Conservation (phyloP, 345 rosid species). For the Pugionium dolabratum region DNA sequence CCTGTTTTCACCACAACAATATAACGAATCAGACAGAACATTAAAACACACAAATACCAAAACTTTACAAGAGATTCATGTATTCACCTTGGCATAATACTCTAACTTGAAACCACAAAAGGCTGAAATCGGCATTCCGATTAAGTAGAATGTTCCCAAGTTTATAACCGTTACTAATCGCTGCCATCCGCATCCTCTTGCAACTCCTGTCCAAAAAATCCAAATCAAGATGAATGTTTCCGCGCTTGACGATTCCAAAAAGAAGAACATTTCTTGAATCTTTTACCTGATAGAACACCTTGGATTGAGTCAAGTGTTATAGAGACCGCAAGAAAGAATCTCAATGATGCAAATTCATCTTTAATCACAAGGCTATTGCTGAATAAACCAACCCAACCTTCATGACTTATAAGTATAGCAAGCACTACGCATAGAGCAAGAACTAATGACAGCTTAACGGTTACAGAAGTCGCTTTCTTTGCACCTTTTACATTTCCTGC, state of each 20-base stretch:
- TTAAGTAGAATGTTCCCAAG: slow-evolving; percentile 51
- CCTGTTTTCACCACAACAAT: slow-evolving; percentile 43
- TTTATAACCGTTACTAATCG: slow-evolving; percentile 55
- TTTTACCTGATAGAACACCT: slow-evolving; percentile 63
- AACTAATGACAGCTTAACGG: slow-evolving; percentile 52
- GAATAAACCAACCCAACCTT: slow-evolving; percentile 64
- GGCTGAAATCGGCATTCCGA: slow-evolving; percentile 54
- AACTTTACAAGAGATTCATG: neutral
- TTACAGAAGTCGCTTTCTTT: slow-evolving; percentile 51
- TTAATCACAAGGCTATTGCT: slow-evolving; percentile 47
- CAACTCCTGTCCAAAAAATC: slow-evolving; percentile 48
- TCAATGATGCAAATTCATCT: slow-evolving; percentile 52
- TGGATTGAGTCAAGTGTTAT: slow-evolving; percentile 61
- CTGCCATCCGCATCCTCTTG: slow-evolving; percentile 85
- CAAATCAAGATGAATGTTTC: neutral
- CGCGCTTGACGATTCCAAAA: neutral
- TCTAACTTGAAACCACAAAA: slow-evolving; percentile 59
- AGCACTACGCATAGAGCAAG: slow-evolving; percentile 53
- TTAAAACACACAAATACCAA: neutral
- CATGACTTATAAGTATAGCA: slow-evolving; percentile 51
- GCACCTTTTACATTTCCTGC: slow-evolving; percentile 54
- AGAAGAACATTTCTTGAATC: neutral
- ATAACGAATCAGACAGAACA: neutral
- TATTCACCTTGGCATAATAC: slow-evolving; percentile 50
- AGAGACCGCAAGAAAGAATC: slow-evolving; percentile 57